phyloP scores from a whole-genome alignment of 116 monocot genomes.

The Posidonia oceanica region DNA sequence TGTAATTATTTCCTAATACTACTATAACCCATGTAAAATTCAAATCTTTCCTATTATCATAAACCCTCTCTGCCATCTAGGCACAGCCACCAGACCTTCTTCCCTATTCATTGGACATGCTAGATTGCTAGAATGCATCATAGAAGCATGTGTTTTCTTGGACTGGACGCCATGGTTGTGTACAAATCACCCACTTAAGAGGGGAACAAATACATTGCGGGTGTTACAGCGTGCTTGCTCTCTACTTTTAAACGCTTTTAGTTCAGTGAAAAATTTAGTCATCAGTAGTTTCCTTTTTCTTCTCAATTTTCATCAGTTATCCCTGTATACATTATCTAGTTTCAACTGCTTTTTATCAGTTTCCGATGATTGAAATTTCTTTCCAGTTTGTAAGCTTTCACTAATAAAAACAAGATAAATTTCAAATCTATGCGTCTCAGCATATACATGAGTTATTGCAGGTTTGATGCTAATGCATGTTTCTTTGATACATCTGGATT shows the following conservation, averaged over 20 bases:
- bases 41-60: not conserved
- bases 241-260: too few species aligned
- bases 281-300: too few species aligned
- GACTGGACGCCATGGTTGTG: not conserved
- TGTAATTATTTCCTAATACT: too few species aligned
- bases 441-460: not conserved
- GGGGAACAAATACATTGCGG: too few species aligned
- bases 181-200: not conserved
- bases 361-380: not conserved
- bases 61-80: not conserved
- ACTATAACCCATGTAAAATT: not conserved
- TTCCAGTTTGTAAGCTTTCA: not conserved
- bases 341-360: not conserved
- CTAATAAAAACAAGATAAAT: not conserved
- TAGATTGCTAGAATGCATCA: not conserved
- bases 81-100: not conserved
- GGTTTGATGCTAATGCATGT: not conserved
- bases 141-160: not conserved
- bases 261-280: too few species aligned
- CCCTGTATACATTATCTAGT: not conserved
- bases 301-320: too few species aligned
- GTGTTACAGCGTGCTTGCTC: too few species aligned
- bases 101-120: not conserved
- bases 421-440: not conserved
- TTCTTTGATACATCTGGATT: not conserved